phyloP scores from a whole-genome alignment of 2,329 filamentous ascomycete genomes.

The Colletotrichum orchidophilum region DNA sequence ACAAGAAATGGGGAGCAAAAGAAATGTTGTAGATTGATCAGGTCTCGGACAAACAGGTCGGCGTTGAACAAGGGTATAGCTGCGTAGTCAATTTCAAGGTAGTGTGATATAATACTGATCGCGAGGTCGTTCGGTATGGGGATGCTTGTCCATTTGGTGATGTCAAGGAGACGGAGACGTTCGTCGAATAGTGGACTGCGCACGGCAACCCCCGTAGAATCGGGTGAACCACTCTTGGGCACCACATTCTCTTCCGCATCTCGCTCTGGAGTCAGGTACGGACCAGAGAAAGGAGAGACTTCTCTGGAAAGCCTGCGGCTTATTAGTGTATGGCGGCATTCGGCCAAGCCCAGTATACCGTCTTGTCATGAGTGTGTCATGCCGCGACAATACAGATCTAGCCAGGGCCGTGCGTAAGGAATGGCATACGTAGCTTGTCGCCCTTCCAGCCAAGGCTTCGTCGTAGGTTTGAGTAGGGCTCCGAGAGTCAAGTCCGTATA shows the following conservation, averaged over 20 bases:
- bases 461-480: background rate
- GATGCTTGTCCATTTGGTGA: conserved; percentile 7
- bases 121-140: conserved; percentile 16
- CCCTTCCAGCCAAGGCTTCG: background rate
- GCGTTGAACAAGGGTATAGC: conserved; percentile 20
- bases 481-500: background rate
- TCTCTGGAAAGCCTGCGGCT: background rate
- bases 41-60: background rate
- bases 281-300: background rate
- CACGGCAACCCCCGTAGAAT: background rate
- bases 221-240: background rate
- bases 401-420: background rate
- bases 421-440: background rate
- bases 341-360: background rate
- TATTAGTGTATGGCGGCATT: background rate
- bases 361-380: background rate
- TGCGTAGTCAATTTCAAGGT: conserved; percentile 17
- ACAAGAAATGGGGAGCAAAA: conserved; percentile 16
- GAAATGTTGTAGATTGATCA: background rate
- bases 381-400: background rate
- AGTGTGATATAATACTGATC: conserved; percentile 1
- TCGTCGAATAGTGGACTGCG: conserved; percentile 1
- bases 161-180: background rate
- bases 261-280: background rate
- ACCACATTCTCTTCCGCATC: background rate